Conservation (phyloP, 192 early-diverging fungal genomes). For the Umbelopsis vinacea region DNA sequence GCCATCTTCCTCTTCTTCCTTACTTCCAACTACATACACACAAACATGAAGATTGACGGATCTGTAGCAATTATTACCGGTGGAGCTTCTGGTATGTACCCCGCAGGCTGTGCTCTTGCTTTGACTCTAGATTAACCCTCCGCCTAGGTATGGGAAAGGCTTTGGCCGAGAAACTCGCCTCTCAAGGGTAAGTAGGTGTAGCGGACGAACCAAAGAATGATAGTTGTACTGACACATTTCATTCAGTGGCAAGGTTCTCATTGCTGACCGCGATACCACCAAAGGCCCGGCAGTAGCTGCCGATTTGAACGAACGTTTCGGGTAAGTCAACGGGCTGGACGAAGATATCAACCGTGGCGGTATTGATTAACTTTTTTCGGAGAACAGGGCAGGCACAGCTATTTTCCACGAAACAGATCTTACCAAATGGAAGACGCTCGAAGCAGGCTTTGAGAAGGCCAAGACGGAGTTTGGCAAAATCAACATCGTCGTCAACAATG, state of each 20-base stretch:
- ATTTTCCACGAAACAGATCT: constrained; percentile 11
- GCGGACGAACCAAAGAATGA: background rate
- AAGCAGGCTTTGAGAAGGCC: background rate
- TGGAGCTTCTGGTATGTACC: constrained; percentile 4
- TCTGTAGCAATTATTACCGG: constrained; percentile 13
- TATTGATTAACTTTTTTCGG: background rate
- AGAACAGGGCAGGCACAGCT: background rate
- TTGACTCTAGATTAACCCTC: too few species aligned
- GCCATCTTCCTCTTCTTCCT: background rate
- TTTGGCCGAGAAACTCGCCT: constrained; percentile 6
- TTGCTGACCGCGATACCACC: background rate
- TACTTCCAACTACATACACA: background rate
- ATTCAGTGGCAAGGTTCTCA: constrained; percentile 6
- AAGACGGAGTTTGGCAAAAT: constrained; percentile 6
- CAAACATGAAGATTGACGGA: constrained; percentile 14
- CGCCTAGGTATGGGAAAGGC: constrained; percentile 1
- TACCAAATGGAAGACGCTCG: constrained; percentile 10
- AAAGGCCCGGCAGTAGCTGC: background rate
- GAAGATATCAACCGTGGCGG: too few species aligned
- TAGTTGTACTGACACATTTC: background rate
- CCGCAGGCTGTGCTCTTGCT: background rate
- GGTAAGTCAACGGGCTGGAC: too few species aligned
- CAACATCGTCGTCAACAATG: constrained; percentile 16
- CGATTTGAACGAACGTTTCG: background rate
- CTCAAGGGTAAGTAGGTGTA: background rate